Conservation (phyloP, 495 filamentous ascomycete genomes). For the Penicillium odoratum region DNA sequence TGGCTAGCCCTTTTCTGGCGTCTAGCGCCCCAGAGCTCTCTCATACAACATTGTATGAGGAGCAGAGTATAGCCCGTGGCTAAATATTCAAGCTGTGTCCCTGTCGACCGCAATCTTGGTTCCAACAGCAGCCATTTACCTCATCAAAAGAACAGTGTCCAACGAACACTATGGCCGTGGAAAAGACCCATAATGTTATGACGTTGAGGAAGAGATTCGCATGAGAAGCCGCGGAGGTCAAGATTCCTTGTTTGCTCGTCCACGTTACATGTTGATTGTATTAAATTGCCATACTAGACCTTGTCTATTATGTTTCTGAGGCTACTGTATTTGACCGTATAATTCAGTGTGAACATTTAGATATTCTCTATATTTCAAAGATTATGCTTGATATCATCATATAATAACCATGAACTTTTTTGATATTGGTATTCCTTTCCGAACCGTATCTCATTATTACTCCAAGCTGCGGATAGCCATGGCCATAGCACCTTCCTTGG, state of each 20-base stretch:
- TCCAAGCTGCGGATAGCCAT: conserved; percentile 79
- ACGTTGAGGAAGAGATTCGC: background rate
- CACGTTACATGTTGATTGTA: background rate
- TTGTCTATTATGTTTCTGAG: too few relatives aligned
- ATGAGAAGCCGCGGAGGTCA: background rate
- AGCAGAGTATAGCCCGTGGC: background rate
- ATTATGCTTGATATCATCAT: background rate
- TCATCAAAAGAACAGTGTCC: background rate
- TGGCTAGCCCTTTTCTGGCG: background rate
- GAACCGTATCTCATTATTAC: conserved; percentile 29
- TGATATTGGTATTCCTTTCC: conserved; percentile 10
- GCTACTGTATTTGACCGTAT: too few relatives aligned
- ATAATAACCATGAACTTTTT: conserved; percentile 20
- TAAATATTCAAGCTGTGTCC: background rate
- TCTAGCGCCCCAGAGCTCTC: background rate
- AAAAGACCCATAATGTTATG: background rate
- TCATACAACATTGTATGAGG: background rate
- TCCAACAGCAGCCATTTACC: background rate
- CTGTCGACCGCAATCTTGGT: background rate
- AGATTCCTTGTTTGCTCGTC: background rate
- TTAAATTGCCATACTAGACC: too few relatives aligned
- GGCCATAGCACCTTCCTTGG: conserved; percentile 80
- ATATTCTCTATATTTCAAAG: background rate
- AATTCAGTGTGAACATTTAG: too few relatives aligned
- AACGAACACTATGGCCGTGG: background rate